A percentile compares a stretch with the other conserved stretches of the same genome.
These are phyloP conservation scores for Vitellaria paradoxa DNA, from an alignment of 179 eudicot genomes.

Conservation along the genomic window DNA sequence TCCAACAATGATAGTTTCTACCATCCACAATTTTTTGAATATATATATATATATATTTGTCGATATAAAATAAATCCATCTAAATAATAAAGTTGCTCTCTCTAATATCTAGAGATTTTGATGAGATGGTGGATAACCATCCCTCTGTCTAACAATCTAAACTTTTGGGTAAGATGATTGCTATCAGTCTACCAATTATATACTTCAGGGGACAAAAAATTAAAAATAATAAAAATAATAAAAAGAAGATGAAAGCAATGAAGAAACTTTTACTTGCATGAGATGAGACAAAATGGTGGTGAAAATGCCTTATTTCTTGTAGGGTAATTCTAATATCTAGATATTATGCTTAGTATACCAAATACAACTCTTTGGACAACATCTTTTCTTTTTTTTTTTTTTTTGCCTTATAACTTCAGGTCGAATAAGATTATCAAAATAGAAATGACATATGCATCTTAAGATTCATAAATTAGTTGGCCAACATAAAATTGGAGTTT, in stretches of 20 bases:
- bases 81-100: no score
- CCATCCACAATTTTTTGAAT: not conserved
- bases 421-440: not conserved
- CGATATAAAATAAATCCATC: no score
- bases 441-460: not conserved
- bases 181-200: no score
- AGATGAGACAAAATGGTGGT: not conserved
- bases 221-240: no score
- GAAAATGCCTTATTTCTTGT: not conserved
- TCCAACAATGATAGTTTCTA: not conserved
- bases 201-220: no score
- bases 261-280: not conserved
- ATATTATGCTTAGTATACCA: no score
- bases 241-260: not conserved
- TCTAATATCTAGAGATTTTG: no score
- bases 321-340: not conserved
- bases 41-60: no score
- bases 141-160: no score
- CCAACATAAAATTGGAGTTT: not conserved
- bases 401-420: not conserved
- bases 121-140: no score
- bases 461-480: not conserved
- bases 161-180: no score
- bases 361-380: not conserved
- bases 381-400: not conserved